Conservation (phyloP, 2,329 filamentous ascomycete species). For the Chaetomiaceae sp. region DNA sequence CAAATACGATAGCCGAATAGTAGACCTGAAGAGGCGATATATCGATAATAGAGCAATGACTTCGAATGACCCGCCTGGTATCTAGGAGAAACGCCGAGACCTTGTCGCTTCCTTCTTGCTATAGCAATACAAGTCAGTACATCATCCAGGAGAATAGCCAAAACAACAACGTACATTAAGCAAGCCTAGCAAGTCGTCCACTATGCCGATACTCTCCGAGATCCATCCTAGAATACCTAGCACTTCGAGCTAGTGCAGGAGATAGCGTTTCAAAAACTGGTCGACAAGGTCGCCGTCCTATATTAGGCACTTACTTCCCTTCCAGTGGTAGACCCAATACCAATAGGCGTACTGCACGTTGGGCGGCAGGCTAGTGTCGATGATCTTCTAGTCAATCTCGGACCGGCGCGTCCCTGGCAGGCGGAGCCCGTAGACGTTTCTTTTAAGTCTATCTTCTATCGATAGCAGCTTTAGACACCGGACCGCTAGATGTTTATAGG, state of each 20-base stretch:
- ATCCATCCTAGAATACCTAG: constrained; percentile 32
- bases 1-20: constrained; percentile 26
- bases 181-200: constrained; percentile 12
- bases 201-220: constrained; percentile 17
- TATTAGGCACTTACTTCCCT: constrained; percentile 27
- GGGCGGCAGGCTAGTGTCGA: constrained; percentile 26
- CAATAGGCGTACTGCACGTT: constrained; percentile 38
- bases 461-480: no score
- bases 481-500: not conserved
- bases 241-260: constrained; percentile 41
- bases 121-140: not conserved
- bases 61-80: constrained; percentile 5
- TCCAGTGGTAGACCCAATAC: constrained; percentile 35
- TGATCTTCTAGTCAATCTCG: constrained; percentile 23
- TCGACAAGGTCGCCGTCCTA: constrained; percentile 29
- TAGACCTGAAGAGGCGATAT: constrained; percentile 20
- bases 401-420: constrained; percentile 26
- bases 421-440: constrained; percentile 34
- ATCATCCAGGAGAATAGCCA: not conserved
- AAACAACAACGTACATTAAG: constrained; percentile 14
- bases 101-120: not conserved
- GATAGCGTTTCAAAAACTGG: constrained; percentile 34
- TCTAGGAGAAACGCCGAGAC: constrained; percentile 3
- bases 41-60: constrained; percentile 6
- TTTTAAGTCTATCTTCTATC: no score